Evolutionary conservation across 306 rosid genomes (phyloP), one percentile per base, ranked within the genome.

Genomic region (Casuarina cunninghamiana): DNA sequence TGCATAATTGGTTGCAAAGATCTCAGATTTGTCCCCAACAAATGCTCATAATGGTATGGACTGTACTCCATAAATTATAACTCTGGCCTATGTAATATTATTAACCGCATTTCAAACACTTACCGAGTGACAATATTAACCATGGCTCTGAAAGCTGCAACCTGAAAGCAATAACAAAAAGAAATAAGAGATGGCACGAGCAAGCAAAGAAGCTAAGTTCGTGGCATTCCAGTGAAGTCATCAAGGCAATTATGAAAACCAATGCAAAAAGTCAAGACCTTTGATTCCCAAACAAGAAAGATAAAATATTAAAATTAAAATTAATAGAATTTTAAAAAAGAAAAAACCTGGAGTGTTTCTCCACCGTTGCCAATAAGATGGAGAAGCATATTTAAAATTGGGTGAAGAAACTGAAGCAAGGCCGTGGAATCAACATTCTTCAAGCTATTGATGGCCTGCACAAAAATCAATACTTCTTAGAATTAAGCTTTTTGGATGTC

Each of bases 331-430:
- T 42, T 62, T 39, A 26, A 26, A 26, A 26, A 67, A 72, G 61
- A 74, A 75, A 84, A 75, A 79, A 94, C 99, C 99, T 95, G 99
- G 58, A 95, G 96, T 68, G 99, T 95, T 87, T 95, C 99, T 87
- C 99, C 99, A 43, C 99, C 99, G 82, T 93, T 95, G 88, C 99
- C 99, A 81, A 95, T 95, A 51, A 95, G 97, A 88, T 95, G 99
- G 84, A 95, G 99, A 81, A 95, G 93, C 99, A 95, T 95, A 82
- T 89, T 95, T 87, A 95, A 84, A 79, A 95, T 80, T 57, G 99
- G 99, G 84, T 95, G 99, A 84, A 95, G 97, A 86, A 95, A 95
- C 88, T 95, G 99, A 85, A 95, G 97, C 88, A 95, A 86, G 48
- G 97, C 97, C 77, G 97, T 93, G 82, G 99, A 95, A 86, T 95